Evolutionary conservation across 2,329 filamentous ascomycete species (phyloP).

Genomic region (Botrytis elliptica): DNA sequence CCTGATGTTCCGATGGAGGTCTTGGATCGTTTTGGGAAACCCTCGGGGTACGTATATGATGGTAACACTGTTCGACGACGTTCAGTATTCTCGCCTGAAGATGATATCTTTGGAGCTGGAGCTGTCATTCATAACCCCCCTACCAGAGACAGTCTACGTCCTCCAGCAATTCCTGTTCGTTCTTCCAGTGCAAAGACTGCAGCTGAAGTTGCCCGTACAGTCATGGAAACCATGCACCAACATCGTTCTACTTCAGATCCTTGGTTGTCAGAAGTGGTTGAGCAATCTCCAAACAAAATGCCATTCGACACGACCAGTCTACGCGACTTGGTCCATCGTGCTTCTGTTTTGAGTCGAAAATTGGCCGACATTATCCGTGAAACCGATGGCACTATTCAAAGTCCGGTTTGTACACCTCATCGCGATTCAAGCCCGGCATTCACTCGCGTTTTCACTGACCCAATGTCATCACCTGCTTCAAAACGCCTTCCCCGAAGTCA

Average conservation of each 20-base stretch:
- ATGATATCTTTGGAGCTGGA: conserved; percentile 59
- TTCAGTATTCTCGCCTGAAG: conserved; percentile 64
- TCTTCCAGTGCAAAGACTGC: conserved; percentile 38
- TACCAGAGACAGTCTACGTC: conserved; percentile 41
- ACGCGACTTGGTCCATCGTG: conserved; percentile 63
- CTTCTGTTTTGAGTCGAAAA: conserved; percentile 57
- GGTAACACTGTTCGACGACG: conserved; percentile 52
- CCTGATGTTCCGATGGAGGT: conserved; percentile 50
- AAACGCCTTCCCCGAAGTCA: conserved; percentile 52
- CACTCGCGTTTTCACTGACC: conserved; percentile 64
- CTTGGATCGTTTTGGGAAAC: conserved; percentile 29
- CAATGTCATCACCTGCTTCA: conserved; percentile 52
- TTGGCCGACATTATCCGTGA: conserved; percentile 60
- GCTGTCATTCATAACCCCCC: conserved; percentile 27
- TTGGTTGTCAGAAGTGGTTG: conserved; percentile 31
- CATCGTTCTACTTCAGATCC: conserved; percentile 48
- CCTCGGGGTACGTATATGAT: conserved; percentile 46
- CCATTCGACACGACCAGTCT: conserved; percentile 69
- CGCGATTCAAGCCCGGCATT: conserved; percentile 65
- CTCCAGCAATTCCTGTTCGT: conserved; percentile 29
- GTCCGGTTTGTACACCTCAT: conserved; percentile 50
- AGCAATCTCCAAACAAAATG: conserved; percentile 48
- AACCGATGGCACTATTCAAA: conserved; percentile 57
- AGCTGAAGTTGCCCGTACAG: conserved; percentile 55
- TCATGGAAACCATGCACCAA: conserved; percentile 63